Base-by-base conservation (phyloP, 257 asterid species). In the Gentiana straminea region DNA sequence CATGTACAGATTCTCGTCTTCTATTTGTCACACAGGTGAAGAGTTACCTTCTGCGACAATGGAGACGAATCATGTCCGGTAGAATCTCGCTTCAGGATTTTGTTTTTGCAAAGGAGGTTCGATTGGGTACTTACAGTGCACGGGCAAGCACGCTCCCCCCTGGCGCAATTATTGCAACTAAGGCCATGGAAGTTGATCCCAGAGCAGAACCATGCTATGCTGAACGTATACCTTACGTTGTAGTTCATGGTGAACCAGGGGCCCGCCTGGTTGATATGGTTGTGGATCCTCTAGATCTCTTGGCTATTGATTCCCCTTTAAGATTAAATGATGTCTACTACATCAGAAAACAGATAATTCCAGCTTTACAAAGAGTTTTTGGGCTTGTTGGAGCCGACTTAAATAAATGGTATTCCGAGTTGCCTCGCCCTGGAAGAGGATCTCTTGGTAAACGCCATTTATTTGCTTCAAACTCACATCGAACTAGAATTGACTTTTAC, bases 201-300 rank as follows among this genome's bases (percentile, higher is more conserved):
- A 79, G 96, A 64, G 94, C 96, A 52, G 98, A 86, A 66, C 96
- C 96, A 63, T 84, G 94, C 51, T 91, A 91, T 72, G 98, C 89
- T 49, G 96, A 86, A 77, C 79, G 98, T 67, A 75, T 91, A 59
- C 98, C 96, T 58, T 91, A 91, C 61, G 86, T 86, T 13, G 96
- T 86, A 49, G 84, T 91, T 54, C 96, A 91, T 43, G 96, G 96
- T 62, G 95, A 90, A 63, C 98, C 98, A 1, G 98, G 98, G 60
- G 84, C 92, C 46, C 94, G 95, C 65, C 70, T 91, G 65, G 80
- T 72, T 64, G 98, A 91, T 69, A 80, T 86, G 83, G 98, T 91
- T 65, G 87, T 86, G 71, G 91, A 86, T 62, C 98, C 98, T 53
- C 73, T 75, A 51, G 92, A 86, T 46, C 78, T 86, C 59, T 70